A percentile compares a stretch with the other conserved stretches of the same genome.
phyloP scores from a whole-genome alignment of 495 filamentous ascomycete genomes.

The Massariosphaeria phaeospora region DNA sequence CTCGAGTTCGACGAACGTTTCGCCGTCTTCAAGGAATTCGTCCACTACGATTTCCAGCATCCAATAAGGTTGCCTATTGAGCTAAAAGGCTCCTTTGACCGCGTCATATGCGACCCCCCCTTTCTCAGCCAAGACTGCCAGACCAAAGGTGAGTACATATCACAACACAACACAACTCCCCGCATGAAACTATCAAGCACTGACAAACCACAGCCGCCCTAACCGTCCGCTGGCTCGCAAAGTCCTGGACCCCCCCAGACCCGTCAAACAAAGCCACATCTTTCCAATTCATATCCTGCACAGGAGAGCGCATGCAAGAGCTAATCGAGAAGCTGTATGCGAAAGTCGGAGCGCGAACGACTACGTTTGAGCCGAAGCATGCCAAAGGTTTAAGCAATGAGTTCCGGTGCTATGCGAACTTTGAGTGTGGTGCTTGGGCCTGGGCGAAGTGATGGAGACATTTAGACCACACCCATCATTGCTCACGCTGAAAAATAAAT shows the following conservation, averaged over 20 bases:
- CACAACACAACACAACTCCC: background rate
- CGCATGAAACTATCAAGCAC: conserved; percentile 33
- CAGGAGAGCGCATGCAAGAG: conserved; percentile 41
- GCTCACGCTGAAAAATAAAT: too few species aligned
- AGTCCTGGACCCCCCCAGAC: conserved; percentile 34
- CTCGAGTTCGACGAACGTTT: conserved; percentile 72
- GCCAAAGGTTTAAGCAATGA: conserved; percentile 67
- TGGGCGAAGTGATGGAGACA: conserved; percentile 29
- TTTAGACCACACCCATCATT: too few species aligned
- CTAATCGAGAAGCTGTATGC: conserved; percentile 39
- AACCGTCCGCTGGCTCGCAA: conserved; percentile 65
- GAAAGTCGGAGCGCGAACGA: conserved; percentile 47
- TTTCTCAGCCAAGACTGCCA: conserved; percentile 78
- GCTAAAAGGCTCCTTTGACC: conserved; percentile 59
- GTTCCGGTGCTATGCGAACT: conserved; percentile 74
- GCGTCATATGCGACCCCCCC: conserved; percentile 70
- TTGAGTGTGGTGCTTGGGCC: conserved; percentile 55
- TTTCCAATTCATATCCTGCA: conserved; percentile 38
- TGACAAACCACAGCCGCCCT: conserved; percentile 78
- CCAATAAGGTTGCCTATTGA: conserved; percentile 58
- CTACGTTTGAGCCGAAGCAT: conserved; percentile 59
- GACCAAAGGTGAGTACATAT: conserved; percentile 56
- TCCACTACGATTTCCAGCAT: conserved; percentile 65
- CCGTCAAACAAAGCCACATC: conserved; percentile 4
- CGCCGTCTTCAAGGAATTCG: conserved; percentile 63